Percentiles rank a stretch among this genome's conserved stretches.
Conservation (phyloP, 164 flowering plant genomes). For the Malania oleifera region DNA sequence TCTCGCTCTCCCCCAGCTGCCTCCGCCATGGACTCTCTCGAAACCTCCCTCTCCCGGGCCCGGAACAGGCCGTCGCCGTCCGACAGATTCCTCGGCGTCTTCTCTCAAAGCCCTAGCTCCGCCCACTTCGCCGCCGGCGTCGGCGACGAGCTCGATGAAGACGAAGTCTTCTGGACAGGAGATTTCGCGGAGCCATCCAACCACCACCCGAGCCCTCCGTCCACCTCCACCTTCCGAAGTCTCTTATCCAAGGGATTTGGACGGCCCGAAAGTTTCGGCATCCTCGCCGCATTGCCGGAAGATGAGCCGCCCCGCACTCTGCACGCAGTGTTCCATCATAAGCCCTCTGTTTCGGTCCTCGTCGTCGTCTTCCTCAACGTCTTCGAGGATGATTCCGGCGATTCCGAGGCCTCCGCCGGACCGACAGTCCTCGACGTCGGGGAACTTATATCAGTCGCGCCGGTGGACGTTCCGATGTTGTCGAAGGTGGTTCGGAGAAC, state of each 20-base stretch:
- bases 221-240: conserved; percentile 4
- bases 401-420: conserved; percentile 24
- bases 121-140: conserved; percentile 10
- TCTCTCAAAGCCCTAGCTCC: conserved; percentile 3
- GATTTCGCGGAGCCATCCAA: conserved; percentile 8
- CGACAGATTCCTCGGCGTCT: neutral
- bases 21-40: neutral
- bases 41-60: neutral
- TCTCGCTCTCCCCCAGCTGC: neutral
- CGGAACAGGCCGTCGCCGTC: neutral
- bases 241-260: neutral
- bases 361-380: conserved; percentile 22
- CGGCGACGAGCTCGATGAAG: conserved; percentile 32
- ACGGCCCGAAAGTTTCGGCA: conserved; percentile 23
- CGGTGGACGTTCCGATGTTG: conserved; percentile 15
- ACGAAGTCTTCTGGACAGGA: conserved; percentile 31
- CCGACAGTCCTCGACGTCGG: conserved; percentile 2
- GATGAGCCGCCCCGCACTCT: no score
- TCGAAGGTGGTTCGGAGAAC: conserved; percentile 10
- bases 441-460: neutral
- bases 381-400: conserved; percentile 23
- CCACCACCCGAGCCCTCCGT: neutral
- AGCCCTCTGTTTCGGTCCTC: no score
- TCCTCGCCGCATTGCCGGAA: no score
- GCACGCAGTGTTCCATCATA: no score